Conservation (phyloP, 164 flowering plant genomes). For the Santalum album region DNA sequence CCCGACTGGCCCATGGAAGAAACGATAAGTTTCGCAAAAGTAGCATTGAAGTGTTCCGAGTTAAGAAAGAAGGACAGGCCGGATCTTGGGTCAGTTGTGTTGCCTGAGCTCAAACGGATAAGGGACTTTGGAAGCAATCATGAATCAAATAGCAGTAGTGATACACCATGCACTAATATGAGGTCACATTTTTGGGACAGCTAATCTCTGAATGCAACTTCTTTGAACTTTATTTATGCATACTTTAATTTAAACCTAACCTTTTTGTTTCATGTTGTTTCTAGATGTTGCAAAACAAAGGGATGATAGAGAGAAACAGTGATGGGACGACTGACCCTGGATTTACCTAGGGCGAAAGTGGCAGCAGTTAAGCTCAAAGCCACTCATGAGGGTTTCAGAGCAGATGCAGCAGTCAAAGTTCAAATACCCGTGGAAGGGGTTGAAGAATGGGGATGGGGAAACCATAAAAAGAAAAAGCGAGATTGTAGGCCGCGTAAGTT, state of each 20-base stretch:
- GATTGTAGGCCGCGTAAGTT: background rate
- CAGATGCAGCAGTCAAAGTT: background rate
- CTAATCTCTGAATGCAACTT: background rate
- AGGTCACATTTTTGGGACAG: background rate
- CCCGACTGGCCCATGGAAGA: constrained; percentile 66
- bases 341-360: background rate
- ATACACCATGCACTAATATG: background rate
- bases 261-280: background rate
- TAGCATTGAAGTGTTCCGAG: constrained; percentile 53
- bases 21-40: constrained; percentile 32
- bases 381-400: background rate
- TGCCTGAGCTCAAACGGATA: constrained; percentile 62
- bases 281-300: background rate
- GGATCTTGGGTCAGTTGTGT: constrained; percentile 38
- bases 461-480: background rate
- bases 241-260: background rate
- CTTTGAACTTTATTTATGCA: background rate
- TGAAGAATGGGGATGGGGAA: background rate
- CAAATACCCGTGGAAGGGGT: background rate
- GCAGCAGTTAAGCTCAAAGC: constrained; percentile 4
- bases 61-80: constrained; percentile 63
- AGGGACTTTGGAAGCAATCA: constrained; percentile 24
- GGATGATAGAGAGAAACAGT: background rate
- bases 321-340: background rate
- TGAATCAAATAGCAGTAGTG: background rate